These are phyloP conservation scores for Collybiopsis luxurians DNA, from an alignment of 768 basidiomycete genomes.

Conservation along the genomic window DNA sequence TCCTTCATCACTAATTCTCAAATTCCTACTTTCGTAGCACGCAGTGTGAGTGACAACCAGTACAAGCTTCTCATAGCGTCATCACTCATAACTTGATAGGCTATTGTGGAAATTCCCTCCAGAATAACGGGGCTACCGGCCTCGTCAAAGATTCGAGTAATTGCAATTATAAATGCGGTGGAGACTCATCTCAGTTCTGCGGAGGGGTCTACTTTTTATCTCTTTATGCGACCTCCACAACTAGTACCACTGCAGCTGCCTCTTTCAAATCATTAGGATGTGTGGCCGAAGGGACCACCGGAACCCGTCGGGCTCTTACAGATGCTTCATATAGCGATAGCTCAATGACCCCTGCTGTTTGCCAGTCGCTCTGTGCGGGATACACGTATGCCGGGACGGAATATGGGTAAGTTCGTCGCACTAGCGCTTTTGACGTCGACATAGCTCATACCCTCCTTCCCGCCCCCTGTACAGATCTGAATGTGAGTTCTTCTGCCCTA, in stretches of 20 bases:
- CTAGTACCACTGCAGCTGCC: not conserved
- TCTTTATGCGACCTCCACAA: constrained; percentile 8
- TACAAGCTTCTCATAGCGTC: not conserved
- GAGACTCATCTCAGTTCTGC: constrained; percentile 17
- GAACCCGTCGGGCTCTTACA: constrained; percentile 29
- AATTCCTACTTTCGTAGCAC: too few species aligned
- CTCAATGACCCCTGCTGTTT: constrained; percentile 30
- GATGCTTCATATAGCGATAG: constrained; percentile 19
- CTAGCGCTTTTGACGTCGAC: not conserved
- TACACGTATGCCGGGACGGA: constrained; percentile 31
- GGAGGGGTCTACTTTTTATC: constrained; percentile 14
- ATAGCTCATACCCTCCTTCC: too few species aligned
- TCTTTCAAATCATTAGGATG: constrained; percentile 24
- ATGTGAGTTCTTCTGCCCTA: too few species aligned
- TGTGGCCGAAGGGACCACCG: constrained; percentile 26
- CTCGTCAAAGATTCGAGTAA: constrained; percentile 8
- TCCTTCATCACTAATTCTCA: too few species aligned
- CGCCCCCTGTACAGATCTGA: too few species aligned
- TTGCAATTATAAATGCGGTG: constrained; percentile 18
- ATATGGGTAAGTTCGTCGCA: constrained; percentile 9
- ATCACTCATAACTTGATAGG: not conserved
- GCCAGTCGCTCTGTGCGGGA: constrained; percentile 27
- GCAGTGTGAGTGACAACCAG: not conserved
- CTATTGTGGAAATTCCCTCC: constrained; percentile 23
- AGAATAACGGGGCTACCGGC: constrained; percentile 23